phyloP scores from a whole-genome alignment of 352 stramenopile genomes.

The Pythium coloratum region DNA sequence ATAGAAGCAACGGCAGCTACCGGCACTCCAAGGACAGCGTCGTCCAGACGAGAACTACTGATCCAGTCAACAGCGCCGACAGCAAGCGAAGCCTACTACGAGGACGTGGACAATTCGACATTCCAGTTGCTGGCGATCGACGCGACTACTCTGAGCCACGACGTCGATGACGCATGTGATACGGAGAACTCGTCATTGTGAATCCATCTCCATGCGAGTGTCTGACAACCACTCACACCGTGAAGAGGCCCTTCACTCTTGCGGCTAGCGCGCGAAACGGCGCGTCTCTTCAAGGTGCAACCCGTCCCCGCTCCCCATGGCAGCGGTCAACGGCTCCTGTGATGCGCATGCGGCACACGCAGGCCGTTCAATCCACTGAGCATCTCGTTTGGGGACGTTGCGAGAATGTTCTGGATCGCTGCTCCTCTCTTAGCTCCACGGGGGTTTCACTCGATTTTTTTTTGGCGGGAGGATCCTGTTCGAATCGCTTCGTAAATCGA shows the following conservation, averaged over 20 bases:
- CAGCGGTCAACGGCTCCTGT: slow-evolving; percentile 8
- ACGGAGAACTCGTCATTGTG: not conserved
- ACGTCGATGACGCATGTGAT: not conserved
- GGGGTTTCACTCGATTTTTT: not conserved
- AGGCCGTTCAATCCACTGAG: not conserved
- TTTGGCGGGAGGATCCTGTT: not conserved
- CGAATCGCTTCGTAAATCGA: not conserved
- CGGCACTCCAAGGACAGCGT: not conserved
- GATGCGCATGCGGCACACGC: not conserved
- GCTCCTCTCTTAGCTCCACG: not conserved
- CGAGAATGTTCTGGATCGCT: not conserved
- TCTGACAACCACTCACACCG: not conserved
- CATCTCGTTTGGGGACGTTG: not conserved
- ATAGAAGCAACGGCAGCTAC: not conserved
- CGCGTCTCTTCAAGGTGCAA: slow-evolving; percentile 15
- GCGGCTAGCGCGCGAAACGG: not conserved
- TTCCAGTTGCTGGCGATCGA: not conserved
- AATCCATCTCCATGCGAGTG: not conserved
- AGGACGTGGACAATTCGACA: slow-evolving; percentile 18
- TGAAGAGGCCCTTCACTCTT: not conserved
- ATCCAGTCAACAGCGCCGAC: not conserved
- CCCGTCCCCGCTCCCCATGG: slow-evolving; percentile 6
- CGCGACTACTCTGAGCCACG: not conserved
- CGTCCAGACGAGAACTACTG: not conserved
- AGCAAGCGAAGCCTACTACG: slow-evolving; percentile 7